phyloP scores from a whole-genome alignment of 495 filamentous ascomycete species.

The Tuber melanosporum region DNA sequence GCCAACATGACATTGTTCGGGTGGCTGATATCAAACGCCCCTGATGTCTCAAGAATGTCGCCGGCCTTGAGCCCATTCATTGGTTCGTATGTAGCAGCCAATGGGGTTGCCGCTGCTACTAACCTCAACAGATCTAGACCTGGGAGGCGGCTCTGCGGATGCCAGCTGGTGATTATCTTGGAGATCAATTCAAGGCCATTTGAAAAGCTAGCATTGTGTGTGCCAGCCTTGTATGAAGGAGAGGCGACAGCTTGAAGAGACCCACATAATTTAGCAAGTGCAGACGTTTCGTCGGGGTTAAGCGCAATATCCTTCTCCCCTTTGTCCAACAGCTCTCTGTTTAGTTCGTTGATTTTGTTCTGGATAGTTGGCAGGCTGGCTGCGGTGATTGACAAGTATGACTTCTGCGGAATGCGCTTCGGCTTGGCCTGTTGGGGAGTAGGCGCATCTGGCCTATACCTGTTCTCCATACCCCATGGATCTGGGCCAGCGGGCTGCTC shows the following conservation, averaged over 20 bases:
- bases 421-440: slow-evolving; percentile 46
- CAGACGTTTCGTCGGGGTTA: slow-evolving; percentile 60
- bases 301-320: slow-evolving; percentile 68
- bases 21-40: slow-evolving; percentile 45
- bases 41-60: slow-evolving; percentile 54
- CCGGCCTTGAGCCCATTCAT: slow-evolving; percentile 49
- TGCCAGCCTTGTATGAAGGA: slow-evolving; percentile 10
- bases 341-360: slow-evolving; percentile 69
- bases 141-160: slow-evolving; percentile 67
- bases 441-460: slow-evolving; percentile 62
- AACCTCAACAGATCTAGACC: slow-evolving; percentile 79
- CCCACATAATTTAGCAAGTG: slow-evolving; percentile 51
- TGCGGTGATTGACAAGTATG: slow-evolving; percentile 66
- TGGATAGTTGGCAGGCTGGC: slow-evolving; percentile 59
- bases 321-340: slow-evolving; percentile 57
- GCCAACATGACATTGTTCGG: slow-evolving; percentile 82
- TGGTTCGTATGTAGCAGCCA: slow-evolving; percentile 51
- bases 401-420: slow-evolving; percentile 69
- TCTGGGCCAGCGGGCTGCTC: slow-evolving; percentile 50
- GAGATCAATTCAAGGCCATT: slow-evolving; percentile 55
- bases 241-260: slow-evolving; percentile 51
- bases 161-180: slow-evolving; percentile 68
- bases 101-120: slow-evolving; percentile 59
- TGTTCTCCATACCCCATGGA: slow-evolving; percentile 68
- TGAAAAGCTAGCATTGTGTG: slow-evolving; percentile 43